A percentile compares a stretch with the other conserved stretches of the same genome.
phyloP scores from a whole-genome alignment of 2,329 filamentous ascomycete genomes.

The Penicillium decumbens region DNA sequence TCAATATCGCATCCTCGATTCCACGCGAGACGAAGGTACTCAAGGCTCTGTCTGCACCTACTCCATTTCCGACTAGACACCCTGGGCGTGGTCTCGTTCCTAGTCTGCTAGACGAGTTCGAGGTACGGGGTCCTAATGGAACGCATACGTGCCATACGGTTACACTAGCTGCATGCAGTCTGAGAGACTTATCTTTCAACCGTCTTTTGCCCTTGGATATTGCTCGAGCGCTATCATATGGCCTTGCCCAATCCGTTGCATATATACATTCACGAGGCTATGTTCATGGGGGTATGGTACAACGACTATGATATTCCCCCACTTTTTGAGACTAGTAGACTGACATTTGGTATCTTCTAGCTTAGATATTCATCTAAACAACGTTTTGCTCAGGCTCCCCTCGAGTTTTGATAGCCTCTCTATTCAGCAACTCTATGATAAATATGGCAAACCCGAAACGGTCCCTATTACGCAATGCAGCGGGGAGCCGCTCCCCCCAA shows the following conservation, averaged over 20 bases:
- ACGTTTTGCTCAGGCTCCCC: conserved; percentile 24
- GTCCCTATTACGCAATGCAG: conserved; percentile 23
- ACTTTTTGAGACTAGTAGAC: not conserved
- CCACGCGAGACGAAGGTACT: conserved; percentile 21
- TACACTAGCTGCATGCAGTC: conserved; percentile 24
- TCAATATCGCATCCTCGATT: conserved; percentile 21
- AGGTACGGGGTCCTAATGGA: conserved; percentile 28
- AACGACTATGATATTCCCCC: not conserved
- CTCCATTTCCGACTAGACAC: not conserved
- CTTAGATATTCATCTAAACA: conserved; percentile 30
- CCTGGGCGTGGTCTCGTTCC: conserved; percentile 9
- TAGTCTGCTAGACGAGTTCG: conserved; percentile 24
- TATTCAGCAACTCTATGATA: conserved; percentile 29
- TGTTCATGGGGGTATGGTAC: conserved; percentile 22
- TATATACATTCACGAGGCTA: conserved; percentile 25
- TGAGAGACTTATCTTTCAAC: conserved; percentile 27
- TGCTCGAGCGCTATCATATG: conserved; percentile 23
- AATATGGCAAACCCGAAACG: conserved; percentile 29
- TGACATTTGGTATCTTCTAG: not conserved
- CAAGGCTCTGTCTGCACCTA: conserved; percentile 10
- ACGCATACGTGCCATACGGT: conserved; percentile 27
- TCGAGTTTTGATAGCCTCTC: conserved; percentile 28
- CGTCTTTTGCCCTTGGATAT: conserved; percentile 27
- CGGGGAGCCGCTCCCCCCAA: conserved; percentile 22
- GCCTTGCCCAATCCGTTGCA: conserved; percentile 16